A percentile compares a stretch with the other conserved stretches of the same genome.
These are phyloP conservation scores for Cyberlindnera euphorbiiphila DNA, from an alignment of 805 yeast species.

Conservation along the genomic window DNA sequence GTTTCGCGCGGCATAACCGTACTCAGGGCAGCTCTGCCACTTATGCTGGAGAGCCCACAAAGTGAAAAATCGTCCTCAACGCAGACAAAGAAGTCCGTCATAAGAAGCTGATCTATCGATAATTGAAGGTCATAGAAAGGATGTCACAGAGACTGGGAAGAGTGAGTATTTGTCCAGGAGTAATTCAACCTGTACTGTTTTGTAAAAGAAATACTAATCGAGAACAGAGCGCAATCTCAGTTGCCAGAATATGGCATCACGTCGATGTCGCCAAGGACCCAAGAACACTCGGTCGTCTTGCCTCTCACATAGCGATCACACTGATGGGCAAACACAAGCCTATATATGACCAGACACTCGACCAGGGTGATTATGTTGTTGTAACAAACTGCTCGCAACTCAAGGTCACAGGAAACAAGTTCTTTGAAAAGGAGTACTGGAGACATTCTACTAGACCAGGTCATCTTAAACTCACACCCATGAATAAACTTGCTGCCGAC, in stretches of 20 bases:
- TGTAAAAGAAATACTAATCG: too few species aligned
- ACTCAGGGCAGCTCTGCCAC: too few species aligned
- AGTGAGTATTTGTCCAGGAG: slow-evolving; percentile 17
- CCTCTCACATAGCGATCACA: slow-evolving; percentile 81
- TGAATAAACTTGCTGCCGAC: slow-evolving; percentile 70
- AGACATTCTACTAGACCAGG: slow-evolving; percentile 91
- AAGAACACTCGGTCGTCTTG: slow-evolving; percentile 88
- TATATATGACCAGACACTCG: slow-evolving; percentile 68
- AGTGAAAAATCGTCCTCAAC: too few species aligned
- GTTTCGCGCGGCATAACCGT: too few species aligned
- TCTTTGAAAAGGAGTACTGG: slow-evolving; percentile 80
- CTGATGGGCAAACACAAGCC: slow-evolving; percentile 99
- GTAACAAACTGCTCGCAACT: slow-evolving; percentile 86
- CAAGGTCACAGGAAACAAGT: slow-evolving; percentile 81
- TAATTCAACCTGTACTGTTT: too few species aligned
- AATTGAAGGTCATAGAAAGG: too few species aligned
- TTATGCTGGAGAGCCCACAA: too few species aligned
- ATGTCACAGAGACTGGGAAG: slow-evolving; percentile 31
- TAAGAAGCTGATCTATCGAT: not conserved
- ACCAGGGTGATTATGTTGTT: slow-evolving; percentile 95
- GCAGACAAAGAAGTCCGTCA: too few species aligned
- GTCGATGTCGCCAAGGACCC: slow-evolving; percentile 82
- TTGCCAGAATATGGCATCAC: slow-evolving; percentile 92
- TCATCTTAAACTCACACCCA: slow-evolving; percentile 73
- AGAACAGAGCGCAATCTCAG: slow-evolving; percentile 55